Evolutionary conservation across 306 rosid species (phyloP).

Genomic region (Vigna radiata): DNA sequence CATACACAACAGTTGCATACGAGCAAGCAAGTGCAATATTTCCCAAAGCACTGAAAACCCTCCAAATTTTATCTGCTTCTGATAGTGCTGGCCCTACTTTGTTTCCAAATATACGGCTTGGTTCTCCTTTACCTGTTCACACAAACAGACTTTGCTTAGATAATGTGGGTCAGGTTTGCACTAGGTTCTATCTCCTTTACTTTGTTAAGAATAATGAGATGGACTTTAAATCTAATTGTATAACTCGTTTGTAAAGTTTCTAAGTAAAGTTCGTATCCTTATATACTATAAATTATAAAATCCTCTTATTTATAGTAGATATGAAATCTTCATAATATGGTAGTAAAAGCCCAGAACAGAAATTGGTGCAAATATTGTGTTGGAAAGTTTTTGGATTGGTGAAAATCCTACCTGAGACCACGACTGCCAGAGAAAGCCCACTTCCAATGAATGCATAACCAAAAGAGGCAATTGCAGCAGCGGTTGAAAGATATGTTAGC

Average conservation of each 20-base stretch:
- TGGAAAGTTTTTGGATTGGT: background rate
- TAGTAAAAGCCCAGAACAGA: too few species aligned
- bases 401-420: constrained; percentile 47
- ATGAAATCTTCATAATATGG: too few species aligned
- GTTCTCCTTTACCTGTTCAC: constrained; percentile 54
- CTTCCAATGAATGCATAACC: constrained; percentile 68
- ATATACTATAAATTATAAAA: too few species aligned
- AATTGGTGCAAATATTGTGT: too few species aligned
- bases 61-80: constrained; percentile 61
- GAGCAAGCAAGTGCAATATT: constrained; percentile 77
- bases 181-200: too few species aligned
- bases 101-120: constrained; percentile 46
- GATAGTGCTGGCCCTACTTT: constrained; percentile 50
- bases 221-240: too few species aligned
- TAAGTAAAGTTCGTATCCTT: too few species aligned
- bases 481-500: constrained; percentile 57
- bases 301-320: too few species aligned
- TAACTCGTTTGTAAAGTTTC: too few species aligned
- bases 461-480: constrained; percentile 69
- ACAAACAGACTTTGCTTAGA: background rate
- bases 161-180: too few species aligned
- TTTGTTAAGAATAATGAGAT: too few species aligned
- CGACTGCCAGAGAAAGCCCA: constrained; percentile 58
- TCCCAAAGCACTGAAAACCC: constrained; percentile 65
- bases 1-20: constrained; percentile 58